Conservation (phyloP, 192 early-diverging fungal species). For the Coemansia sp. region DNA sequence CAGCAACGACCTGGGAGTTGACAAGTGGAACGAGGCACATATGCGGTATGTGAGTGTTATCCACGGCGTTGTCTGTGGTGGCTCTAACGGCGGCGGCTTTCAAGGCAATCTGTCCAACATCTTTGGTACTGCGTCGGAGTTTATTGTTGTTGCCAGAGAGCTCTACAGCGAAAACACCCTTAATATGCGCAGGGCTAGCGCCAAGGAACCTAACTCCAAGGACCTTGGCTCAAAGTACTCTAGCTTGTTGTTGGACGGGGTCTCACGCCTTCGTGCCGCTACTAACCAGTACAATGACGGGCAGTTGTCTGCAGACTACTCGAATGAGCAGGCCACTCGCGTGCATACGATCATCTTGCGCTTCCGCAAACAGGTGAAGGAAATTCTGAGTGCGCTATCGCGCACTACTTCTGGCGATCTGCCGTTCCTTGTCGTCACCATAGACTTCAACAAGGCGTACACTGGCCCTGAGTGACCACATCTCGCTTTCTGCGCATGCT, state of each 20-base stretch:
- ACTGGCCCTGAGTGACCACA: conserved; percentile 4
- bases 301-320: conserved; percentile 31
- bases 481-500: not conserved
- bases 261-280: conserved; percentile 28
- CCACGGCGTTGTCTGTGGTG: conserved; percentile 60
- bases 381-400: conserved; percentile 58
- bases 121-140: conserved; percentile 67
- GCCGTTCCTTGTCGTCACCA: conserved; percentile 68
- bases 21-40: conserved; percentile 79
- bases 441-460: conserved; percentile 83
- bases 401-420: conserved; percentile 70
- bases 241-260: not conserved
- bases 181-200: conserved; percentile 7
- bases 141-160: conserved; percentile 46
- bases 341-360: conserved; percentile 34
- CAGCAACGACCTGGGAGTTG: conserved; percentile 60
- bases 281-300: conserved; percentile 20
- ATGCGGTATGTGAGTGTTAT: conserved; percentile 70
- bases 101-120: conserved; percentile 56
- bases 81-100: conserved; percentile 41
- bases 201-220: not conserved
- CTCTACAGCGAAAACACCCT: conserved; percentile 58
- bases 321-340: conserved; percentile 44
- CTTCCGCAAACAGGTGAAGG: conserved; percentile 57
- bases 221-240: not conserved